A percentile compares a stretch with the other conserved stretches of the same genome.
Conservation (phyloP, 352 stramenopile genomes). For the Elongisporangium senticosum region DNA sequence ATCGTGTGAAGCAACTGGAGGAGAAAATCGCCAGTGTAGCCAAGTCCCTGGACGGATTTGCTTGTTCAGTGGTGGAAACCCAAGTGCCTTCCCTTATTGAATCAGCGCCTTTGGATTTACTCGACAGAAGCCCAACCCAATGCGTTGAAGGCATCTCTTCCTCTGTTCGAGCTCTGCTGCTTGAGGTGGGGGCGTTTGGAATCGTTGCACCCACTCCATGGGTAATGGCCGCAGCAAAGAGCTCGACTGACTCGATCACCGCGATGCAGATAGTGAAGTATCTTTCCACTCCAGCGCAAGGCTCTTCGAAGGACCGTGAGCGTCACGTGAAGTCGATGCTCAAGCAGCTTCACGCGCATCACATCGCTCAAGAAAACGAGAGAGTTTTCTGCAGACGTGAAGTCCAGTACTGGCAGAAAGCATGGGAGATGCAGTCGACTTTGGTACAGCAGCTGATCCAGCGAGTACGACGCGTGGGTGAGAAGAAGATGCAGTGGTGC, state of each 20-base stretch:
- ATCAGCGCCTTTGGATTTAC: neutral
- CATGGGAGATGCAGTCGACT: conserved; percentile 28
- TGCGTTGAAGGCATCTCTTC: neutral
- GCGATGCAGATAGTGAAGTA: conserved; percentile 20
- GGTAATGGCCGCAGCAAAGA: neutral
- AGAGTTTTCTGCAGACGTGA: conserved; percentile 15
- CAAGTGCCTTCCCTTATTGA: neutral
- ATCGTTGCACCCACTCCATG: conserved; percentile 17
- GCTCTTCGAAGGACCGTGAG: conserved; percentile 22
- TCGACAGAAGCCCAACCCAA: neutral
- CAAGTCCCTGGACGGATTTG: conserved; percentile 11
- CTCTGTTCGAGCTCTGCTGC: conserved; percentile 16
- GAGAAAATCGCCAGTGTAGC: conserved; percentile 14
- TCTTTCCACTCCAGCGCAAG: conserved; percentile 8
- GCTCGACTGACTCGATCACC: conserved; percentile 9
- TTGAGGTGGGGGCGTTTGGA: conserved; percentile 32
- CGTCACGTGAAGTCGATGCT: conserved; percentile 28
- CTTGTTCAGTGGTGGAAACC: conserved; percentile 6
- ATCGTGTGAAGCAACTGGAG: conserved; percentile 19
- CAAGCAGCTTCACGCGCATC: conserved; percentile 26
- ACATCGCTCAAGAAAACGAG: conserved; percentile 20
- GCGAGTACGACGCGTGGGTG: conserved; percentile 15
- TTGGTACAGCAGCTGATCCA: conserved; percentile 14
- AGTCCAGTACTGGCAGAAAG: conserved; percentile 25
- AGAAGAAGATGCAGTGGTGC: conserved; percentile 34